A percentile compares a stretch with the other conserved stretches of the same genome.
phyloP scores from a whole-genome alignment of 2,329 filamentous ascomycete species.

The Thielaviopsis populi region DNA sequence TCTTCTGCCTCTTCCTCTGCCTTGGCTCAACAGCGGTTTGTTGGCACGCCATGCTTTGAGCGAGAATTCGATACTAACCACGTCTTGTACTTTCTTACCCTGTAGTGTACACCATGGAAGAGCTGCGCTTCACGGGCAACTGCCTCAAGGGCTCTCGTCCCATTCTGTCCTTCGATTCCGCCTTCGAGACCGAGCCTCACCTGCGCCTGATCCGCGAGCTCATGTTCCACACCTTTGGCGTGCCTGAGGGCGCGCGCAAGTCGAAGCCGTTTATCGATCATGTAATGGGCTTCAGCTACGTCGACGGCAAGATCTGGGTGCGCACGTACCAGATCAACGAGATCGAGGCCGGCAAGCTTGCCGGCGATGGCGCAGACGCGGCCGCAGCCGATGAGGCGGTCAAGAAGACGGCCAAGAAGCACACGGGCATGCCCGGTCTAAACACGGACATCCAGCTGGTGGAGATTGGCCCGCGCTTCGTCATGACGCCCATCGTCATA shows the following conservation, averaged over 20 bases:
- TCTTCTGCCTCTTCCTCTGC: not conserved
- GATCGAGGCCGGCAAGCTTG: conserved; percentile 39
- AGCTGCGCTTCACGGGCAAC: conserved; percentile 92
- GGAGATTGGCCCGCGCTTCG: conserved; percentile 87
- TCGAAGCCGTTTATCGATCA: conserved; percentile 94
- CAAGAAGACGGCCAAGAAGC: conserved; percentile 25
- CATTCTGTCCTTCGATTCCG: conserved; percentile 77
- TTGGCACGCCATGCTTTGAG: too few species aligned
- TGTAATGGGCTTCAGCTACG: conserved; percentile 80
- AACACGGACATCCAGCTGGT: conserved; percentile 70
- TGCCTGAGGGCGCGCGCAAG: conserved; percentile 74
- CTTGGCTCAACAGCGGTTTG: too few species aligned
- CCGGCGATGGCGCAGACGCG: conserved; percentile 31
- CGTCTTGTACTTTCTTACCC: not conserved
- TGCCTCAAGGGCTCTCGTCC: conserved; percentile 87
- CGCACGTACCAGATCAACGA: conserved; percentile 89
- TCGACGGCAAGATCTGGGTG: conserved; percentile 91
- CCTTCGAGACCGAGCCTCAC: conserved; percentile 70
- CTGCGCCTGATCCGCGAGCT: conserved; percentile 77
- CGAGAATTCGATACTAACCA: not conserved
- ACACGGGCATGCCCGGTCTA: conserved; percentile 28
- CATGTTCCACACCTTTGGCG: conserved; percentile 78
- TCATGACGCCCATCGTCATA: conserved; percentile 87
- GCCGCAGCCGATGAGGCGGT: conserved; percentile 19
- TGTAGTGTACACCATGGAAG: conserved; percentile 83